Percentiles rank a stretch among this genome's conserved stretches.
Conservation (phyloP, 805 yeast species). For the Candida parachauliodes region DNA sequence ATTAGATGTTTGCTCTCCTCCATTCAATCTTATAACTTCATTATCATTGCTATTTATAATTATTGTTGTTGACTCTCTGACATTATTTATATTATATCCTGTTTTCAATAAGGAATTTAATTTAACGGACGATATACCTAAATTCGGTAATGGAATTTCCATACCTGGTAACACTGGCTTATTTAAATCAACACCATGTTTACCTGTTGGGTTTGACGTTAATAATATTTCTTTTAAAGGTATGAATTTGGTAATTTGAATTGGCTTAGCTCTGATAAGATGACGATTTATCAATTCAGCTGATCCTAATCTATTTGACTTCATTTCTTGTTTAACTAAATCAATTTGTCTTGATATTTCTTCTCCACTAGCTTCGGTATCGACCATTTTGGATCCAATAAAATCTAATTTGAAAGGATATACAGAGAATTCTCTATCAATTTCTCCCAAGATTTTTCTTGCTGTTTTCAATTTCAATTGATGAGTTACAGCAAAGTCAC, state of each 20-base stretch:
- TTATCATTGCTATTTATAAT: slow-evolving; percentile 36
- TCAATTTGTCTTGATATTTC: slow-evolving; percentile 40
- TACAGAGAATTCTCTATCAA: slow-evolving; percentile 76
- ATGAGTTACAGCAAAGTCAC: slow-evolving; percentile 84
- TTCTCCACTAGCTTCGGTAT: slow-evolving; percentile 20
- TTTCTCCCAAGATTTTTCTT: slow-evolving; percentile 62
- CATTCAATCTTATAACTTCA: slow-evolving; percentile 75
- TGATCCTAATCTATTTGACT: slow-evolving; percentile 68
- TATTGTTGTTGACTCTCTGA: slow-evolving; percentile 77
- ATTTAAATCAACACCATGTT: slow-evolving; percentile 61
- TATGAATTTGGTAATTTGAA: slow-evolving; percentile 66
- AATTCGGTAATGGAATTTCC: slow-evolving; percentile 71
- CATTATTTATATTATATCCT: slow-evolving; percentile 39
- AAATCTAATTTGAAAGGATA: slow-evolving; percentile 88
- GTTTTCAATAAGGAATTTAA: slow-evolving; percentile 53
- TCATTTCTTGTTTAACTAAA: slow-evolving; percentile 51
- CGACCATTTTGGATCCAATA: slow-evolving; percentile 62
- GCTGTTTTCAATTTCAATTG: slow-evolving; percentile 72
- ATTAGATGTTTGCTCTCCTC: slow-evolving; percentile 63
- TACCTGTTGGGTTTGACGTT: slow-evolving; percentile 63
- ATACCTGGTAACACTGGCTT: slow-evolving; percentile 68
- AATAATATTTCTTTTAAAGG: slow-evolving; percentile 66
- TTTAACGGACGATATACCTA: slow-evolving; percentile 68
- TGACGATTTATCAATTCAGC: slow-evolving; percentile 77
- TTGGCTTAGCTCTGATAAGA: slow-evolving; percentile 69